Conservation (phyloP, 345 rosid species). For the Brassica napus region DNA sequence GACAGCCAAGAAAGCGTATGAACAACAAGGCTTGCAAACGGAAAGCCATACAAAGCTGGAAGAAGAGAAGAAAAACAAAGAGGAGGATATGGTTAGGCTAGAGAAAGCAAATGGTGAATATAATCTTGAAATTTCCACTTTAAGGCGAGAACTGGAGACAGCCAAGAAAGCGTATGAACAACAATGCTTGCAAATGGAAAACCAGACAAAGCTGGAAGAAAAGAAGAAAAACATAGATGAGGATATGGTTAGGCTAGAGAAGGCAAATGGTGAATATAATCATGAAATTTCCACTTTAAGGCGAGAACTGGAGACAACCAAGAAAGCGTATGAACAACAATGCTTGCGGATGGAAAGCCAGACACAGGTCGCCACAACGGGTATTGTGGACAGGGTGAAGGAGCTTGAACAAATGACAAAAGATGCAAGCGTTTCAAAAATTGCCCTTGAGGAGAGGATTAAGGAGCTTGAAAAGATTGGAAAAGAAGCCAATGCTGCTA, state of each 20-base stretch:
- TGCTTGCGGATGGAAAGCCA: conserved; percentile 59
- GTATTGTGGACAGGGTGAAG: conserved; percentile 44
- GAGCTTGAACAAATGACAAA: conserved; percentile 64
- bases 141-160: conserved; percentile 55
- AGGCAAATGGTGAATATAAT: conserved; percentile 39
- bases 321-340: conserved; percentile 50
- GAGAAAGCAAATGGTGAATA: conserved; percentile 40
- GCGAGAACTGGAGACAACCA: conserved; percentile 52
- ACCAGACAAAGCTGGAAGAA: conserved; percentile 42
- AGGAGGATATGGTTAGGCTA: conserved; percentile 43
- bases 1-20: conserved; percentile 48
- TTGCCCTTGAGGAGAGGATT: conserved; percentile 45
- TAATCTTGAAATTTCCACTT: conserved; percentile 40
- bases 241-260: conserved; percentile 35
- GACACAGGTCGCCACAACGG: conserved; percentile 44
- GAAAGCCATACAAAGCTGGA: conserved; percentile 51
- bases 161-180: conserved; percentile 52
- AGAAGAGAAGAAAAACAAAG: conserved; percentile 41
- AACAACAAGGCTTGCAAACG: conserved; percentile 50
- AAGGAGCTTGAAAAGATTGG: conserved; percentile 64
- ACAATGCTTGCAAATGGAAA: conserved; percentile 53
- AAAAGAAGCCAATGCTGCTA: conserved; percentile 45
- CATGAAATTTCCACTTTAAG: conserved; percentile 45
- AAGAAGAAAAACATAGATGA: conserved; percentile 49
- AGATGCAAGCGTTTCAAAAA: conserved; percentile 50